Percentiles rank a stretch among this genome's conserved stretches.
These are phyloP conservation scores for Ophiostoma triangulosporum DNA, from an alignment of 2,329 filamentous ascomycete species.

Conservation along the genomic window DNA sequence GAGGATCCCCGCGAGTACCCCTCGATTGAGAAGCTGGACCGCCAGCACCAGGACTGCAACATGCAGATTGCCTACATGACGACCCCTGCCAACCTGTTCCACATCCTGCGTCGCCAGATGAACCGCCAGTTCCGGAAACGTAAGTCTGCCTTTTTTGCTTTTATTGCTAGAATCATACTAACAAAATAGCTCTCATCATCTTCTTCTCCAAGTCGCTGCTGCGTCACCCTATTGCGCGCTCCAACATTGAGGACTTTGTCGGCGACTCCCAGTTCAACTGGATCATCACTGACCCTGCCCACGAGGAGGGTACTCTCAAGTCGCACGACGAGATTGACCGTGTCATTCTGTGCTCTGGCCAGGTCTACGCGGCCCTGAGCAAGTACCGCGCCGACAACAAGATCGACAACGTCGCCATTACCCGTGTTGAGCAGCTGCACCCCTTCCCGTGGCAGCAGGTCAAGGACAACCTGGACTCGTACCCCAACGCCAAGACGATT, in stretches of 20 bases:
- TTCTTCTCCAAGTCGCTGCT: constrained; percentile 98
- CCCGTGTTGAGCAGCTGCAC: constrained; percentile 92
- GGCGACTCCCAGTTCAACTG: constrained; percentile 89
- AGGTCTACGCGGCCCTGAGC: constrained; percentile 80
- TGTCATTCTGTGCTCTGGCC: constrained; percentile 85
- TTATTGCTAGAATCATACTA: not conserved
- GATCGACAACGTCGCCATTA: constrained; percentile 83
- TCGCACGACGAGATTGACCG: constrained; percentile 78
- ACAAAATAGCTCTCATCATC: constrained; percentile 63
- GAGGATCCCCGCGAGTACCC: constrained; percentile 95
- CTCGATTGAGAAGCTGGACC: constrained; percentile 72
- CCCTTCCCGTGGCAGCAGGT: constrained; percentile 98
- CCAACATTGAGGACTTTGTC: constrained; percentile 78
- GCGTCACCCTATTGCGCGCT: constrained; percentile 84
- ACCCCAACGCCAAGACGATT: constrained; percentile 94
- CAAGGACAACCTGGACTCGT: constrained; percentile 89
- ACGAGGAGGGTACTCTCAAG: constrained; percentile 62
- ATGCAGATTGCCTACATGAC: constrained; percentile 98
- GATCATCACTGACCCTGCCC: constrained; percentile 86
- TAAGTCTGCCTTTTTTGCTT: constrained; percentile 34
- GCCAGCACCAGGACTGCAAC: constrained; percentile 98
- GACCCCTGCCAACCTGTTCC: constrained; percentile 91
- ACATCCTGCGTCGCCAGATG: constrained; percentile 92
- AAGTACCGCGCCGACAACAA: constrained; percentile 83
- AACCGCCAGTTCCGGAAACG: constrained; percentile 98